Evolutionary conservation across 2,329 filamentous ascomycete genomes (phyloP), one percentile per base, ranked within the genome.

Genomic region (Didymella arachidicola): DNA sequence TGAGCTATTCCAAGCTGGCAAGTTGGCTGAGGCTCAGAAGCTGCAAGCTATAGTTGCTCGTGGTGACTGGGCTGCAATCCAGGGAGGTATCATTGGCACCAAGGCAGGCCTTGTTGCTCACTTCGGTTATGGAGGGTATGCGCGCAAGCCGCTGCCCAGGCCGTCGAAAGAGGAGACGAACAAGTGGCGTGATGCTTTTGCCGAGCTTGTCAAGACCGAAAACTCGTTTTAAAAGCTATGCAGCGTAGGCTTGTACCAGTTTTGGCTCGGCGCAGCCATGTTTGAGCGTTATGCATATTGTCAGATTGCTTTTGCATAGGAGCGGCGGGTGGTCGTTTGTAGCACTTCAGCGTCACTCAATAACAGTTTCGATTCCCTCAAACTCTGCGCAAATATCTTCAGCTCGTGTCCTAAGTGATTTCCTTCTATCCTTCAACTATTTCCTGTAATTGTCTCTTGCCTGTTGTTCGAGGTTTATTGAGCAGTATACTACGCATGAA

Each of bases 11-110:
- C 79, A 81, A 38, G 75, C 80, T n/a, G 89, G 88, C 27, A 81
- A 85, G 57, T 69, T 84, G 7, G 78, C 83, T 4, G 85, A 90
- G 67, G 89, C 89, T 1, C 81, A 83, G 53, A 81, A 82, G 64
- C 72, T 91, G 68, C 89, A 91, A 75, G 87, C 86, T 44, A 74
- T 89, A 29, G 82, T 91, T 22, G 87, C 88, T 1, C 79, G 83
- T 32, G 89, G 86, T 22, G 89, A 91, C 76, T 91, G 88, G 88
- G 83, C 82, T 0, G 86, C 86, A 45, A 90, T 90, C 61, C 83
- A 89, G 68, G 86, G 87, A 14, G 89, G 88, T 1, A 86, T 91
- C 63, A 83, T 89, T 29, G 87, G 87, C 4, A 89, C 88, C 60
- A 91, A 91, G 80, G 84, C 85, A 44, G 87, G 82, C 1, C 72